phyloP scores from a whole-genome alignment of 2,329 filamentous ascomycete species.

The Fusarium stilboides region DNA sequence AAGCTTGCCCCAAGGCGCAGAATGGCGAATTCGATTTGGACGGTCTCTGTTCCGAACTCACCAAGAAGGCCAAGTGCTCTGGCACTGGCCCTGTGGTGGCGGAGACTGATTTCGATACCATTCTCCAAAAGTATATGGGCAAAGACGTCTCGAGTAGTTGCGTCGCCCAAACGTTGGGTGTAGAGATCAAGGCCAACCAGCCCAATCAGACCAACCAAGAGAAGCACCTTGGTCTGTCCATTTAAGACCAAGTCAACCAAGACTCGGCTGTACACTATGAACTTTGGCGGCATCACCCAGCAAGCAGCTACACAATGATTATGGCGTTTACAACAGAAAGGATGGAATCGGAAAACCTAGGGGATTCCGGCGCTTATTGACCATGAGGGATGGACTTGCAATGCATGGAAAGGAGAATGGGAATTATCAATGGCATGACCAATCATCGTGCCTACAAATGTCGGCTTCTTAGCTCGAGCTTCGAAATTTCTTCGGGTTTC shows the following conservation, averaged over 20 bases:
- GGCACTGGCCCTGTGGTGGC: conserved; percentile 91
- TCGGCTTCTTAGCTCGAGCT: conserved; percentile 14
- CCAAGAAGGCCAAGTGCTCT: conserved; percentile 96
- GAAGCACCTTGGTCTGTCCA: conserved; percentile 38
- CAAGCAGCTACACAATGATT: conserved; percentile 44
- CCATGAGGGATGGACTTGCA: conserved; percentile 21
- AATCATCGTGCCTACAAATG: conserved; percentile 11
- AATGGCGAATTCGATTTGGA: conserved; percentile 95
- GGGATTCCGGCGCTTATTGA: conserved; percentile 38
- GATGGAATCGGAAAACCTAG: conserved; percentile 46
- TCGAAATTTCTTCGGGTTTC: conserved; percentile 16
- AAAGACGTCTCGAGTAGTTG: conserved; percentile 56
- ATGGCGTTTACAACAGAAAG: conserved; percentile 51
- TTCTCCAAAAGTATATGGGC: conserved; percentile 76
- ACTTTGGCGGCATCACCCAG: conserved; percentile 36
- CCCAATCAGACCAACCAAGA: conserved; percentile 42
- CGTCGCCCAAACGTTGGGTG: conserved; percentile 70
- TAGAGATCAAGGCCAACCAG: conserved; percentile 60
- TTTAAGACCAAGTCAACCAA: conserved; percentile 30
- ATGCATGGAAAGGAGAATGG: conserved; percentile 40
- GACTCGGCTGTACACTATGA: conserved; percentile 47
- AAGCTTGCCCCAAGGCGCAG: conserved; percentile 88
- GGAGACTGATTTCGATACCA: conserved; percentile 87
- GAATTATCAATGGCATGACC: conserved; percentile 18
- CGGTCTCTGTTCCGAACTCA: conserved; percentile 90